Evolutionary conservation across 1,139 yeast species (phyloP), one percentile per base, ranked within the genome.

Genomic region (Pichia sp.): DNA sequence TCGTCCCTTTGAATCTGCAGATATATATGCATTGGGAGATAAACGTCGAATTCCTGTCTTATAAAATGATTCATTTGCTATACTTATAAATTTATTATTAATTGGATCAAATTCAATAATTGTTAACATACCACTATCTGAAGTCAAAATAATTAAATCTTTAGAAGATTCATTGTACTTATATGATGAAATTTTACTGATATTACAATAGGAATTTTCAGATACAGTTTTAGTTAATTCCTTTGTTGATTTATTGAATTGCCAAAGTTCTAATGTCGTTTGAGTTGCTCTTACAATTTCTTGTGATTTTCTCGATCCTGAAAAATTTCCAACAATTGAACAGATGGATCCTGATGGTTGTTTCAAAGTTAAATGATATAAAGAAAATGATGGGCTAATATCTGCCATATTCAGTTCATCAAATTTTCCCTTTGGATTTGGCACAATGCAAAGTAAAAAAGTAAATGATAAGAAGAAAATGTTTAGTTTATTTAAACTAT

Each of bases 101-200:
- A 63, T 65, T 0, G 63, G 55, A 43, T 76, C 71, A 57, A 75
- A 78, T 54, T 77, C 78, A 18, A 83, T 65, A 0, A 90, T 64
- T 0, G 83, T 70, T 27, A 89, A 57, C 49, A 79, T 78, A 0
- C 97, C 97, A 1, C 95, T 78, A 61, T 90, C 97, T 0, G 95
- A 79, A 0, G 94, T 77, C 3, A 88, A 65, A n/a, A 84, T 76
- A 30, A 90, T 57, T 38, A 70, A 70, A 56, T 87, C 94, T 47
- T 71, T 71, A 0, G 70, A 62, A 0, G 78, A 64, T 0, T 84
- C 88, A 0, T 78, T 70, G 10, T 75, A 64, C 29, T 79, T 72
- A 47, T 86, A 68, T 32, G 74, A 68, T 2, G 69, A 73, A 26
- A 87, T 66, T 10, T 70, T 59, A 46, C 89, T 71, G 7, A 90